Base-by-base conservation (phyloP, 2,329 filamentous ascomycete genomes). In the Juglanconis juglandina region DNA sequence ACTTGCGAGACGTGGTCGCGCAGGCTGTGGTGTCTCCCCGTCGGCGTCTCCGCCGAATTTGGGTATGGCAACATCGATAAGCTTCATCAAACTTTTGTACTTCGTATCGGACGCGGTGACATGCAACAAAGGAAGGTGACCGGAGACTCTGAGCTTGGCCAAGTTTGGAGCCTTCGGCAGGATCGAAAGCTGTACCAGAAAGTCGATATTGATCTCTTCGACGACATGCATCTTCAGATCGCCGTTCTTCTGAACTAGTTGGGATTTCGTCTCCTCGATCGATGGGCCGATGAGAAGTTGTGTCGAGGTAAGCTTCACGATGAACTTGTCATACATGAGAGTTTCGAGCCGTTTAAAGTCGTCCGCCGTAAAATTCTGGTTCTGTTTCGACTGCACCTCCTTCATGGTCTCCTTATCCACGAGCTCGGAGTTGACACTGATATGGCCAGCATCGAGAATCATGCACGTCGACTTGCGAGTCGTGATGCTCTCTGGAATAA, bases 291-390 rank as follows among this genome's bases (percentile, higher is more conserved):
- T 96, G 49, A 99, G 82, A 17, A 99, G 87, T 73, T 99, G 95
- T 0, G 95, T 99, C 0, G 94, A 96, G 24, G 96, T 89, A 34
- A 99, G 81, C 70, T 96, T 96, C 67, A 99, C 85, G 47, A 92
- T 80, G 73, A 99, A 99, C 58, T 92, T 95, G 80, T 99, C 95
- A 71, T 99, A 99, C 90, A 99, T 96, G 67, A 96, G 81, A 14
- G 89, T 90, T 72, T 98, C 92, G 4, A 99, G 84, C 50, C 88
- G 86, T 72, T 90, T 88, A 72, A 92, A 92, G 70, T 99, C 96
- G 62, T 94, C 88, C 13, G 96, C 91, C 6, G 88, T 95, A 70
- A 96, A 97, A 33, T 90, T 81, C 59, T 93, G 89, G 58, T 87
- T 90, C 69, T 98, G 92, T 70, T 97, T 99, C 24, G 89, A 87